These are phyloP conservation scores for Bruguiera gymnorhiza DNA, from an alignment of 345 rosid species.

Conservation along the genomic window DNA sequence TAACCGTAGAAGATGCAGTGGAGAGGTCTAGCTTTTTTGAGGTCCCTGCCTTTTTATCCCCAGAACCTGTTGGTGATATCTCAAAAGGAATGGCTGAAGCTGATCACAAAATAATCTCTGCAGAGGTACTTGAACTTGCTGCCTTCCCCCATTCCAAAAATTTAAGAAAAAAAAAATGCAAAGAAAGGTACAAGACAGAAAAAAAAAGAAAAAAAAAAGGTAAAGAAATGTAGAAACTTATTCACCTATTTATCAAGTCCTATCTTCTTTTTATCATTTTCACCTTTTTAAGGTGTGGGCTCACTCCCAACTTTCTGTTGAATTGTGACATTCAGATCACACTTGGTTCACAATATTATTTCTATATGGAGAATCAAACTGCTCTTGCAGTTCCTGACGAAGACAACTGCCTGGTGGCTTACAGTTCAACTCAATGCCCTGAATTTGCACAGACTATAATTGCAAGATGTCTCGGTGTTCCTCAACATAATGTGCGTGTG, in stretches of 20 bases:
- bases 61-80: slow-evolving; percentile 55
- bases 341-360: slow-evolving; percentile 81
- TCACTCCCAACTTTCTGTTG: slow-evolving; percentile 5
- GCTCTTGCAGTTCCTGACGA: slow-evolving; percentile 94
- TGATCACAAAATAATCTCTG: slow-evolving; percentile 59
- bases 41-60: slow-evolving; percentile 56
- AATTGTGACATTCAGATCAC: slow-evolving; percentile 40
- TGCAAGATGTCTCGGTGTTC: slow-evolving; percentile 77
- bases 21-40: slow-evolving; percentile 63
- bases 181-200: too few relatives aligned
- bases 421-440: slow-evolving; percentile 70
- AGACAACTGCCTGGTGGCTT: slow-evolving; percentile 64
- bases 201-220: too few relatives aligned
- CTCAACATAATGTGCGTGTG: slow-evolving; percentile 71
- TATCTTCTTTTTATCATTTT: not conserved
- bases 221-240: too few relatives aligned
- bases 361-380: slow-evolving; percentile 82
- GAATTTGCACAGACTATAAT: slow-evolving; percentile 50
- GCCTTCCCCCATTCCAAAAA: not conserved
- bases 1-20: slow-evolving; percentile 76
- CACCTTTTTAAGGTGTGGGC: not conserved
- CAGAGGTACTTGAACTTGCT: slow-evolving; percentile 43
- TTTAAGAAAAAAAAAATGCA: too few relatives aligned
- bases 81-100: slow-evolving; percentile 79
- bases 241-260: too few relatives aligned